phyloP scores from a whole-genome alignment of 2,329 filamentous ascomycete genomes.

The Neophaeococcomyces mojaviensis region DNA sequence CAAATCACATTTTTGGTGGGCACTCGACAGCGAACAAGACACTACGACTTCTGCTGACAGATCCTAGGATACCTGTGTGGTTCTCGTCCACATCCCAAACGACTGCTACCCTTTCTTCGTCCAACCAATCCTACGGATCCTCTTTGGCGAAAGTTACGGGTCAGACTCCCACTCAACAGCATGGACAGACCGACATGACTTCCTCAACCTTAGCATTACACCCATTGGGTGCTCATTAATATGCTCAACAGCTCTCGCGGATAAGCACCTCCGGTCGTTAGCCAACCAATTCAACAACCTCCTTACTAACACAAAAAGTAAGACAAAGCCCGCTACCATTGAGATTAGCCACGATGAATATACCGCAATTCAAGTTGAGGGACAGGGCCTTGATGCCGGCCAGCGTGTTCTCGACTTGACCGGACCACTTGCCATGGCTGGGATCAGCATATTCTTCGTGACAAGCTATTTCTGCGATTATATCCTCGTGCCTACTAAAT shows the following conservation, averaged over 20 bases:
- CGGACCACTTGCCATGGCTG: conserved; percentile 79
- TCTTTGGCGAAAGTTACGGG: conserved; percentile 56
- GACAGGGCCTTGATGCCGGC: conserved; percentile 82
- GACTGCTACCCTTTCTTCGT: conserved; percentile 69
- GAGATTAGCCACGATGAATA: conserved; percentile 77
- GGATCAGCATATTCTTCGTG: conserved; percentile 96
- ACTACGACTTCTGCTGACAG: neutral
- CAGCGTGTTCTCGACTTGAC: conserved; percentile 88
- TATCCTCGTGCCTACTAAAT: conserved; percentile 76
- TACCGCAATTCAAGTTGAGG: conserved; percentile 81
- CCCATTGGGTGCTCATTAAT: conserved; percentile 89
- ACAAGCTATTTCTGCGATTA: conserved; percentile 98
- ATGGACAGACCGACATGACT: conserved; percentile 58
- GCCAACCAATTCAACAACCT: conserved; percentile 53
- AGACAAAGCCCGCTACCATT: conserved; percentile 37
- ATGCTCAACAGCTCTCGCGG: conserved; percentile 68
- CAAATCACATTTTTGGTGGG: conserved; percentile 24
- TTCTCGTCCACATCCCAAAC: conserved; percentile 83
- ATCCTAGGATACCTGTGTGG: conserved; percentile 72
- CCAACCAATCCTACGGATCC: conserved; percentile 76
- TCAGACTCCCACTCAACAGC: conserved; percentile 26
- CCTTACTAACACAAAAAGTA: conserved; percentile 35
- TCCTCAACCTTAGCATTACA: conserved; percentile 89
- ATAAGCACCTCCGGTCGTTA: conserved; percentile 66
- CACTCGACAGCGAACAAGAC: neutral